Base-by-base conservation (phyloP, 2,329 filamentous ascomycete genomes). In the Colletotrichum sidae region DNA sequence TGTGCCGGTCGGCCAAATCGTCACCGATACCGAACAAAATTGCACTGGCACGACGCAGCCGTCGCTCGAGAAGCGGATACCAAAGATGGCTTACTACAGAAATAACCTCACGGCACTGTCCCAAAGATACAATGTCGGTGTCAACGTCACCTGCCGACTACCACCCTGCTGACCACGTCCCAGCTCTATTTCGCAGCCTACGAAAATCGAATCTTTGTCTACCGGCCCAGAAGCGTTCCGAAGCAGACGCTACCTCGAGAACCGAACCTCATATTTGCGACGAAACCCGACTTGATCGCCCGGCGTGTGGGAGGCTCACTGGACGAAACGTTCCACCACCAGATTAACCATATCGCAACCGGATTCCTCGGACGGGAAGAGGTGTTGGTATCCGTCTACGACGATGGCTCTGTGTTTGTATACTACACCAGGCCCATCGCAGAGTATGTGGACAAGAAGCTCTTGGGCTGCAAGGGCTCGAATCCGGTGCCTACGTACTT, bases 341-440 rank as follows among this genome's bases (percentile, higher is more conserved):
- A 84, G 37, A 83, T 92, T 53, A 95, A 94, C 71, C 86, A 90
- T 68, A 78, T 94, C 13, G 81, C 90, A 10, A 83, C 91, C 34
- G 90, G 90, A 13, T 85, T 91, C 51, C 78, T 95, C 11, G 92
- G 92, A 0, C 78, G 83, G 7, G 81, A 91, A 55, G 92, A 96
- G 75, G 85, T 94, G 37, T 70, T 95, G 6, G 75, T 93, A 4
- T 78, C 89, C 47, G 85, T 83, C 41, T 92, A 87, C 63, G 92
- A 95, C 70, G 91, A 93, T 67, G 92, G 92, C 7, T 92, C 95
- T 72, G 85, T 94, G 2, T 80, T 88, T 51, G 90, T 86, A 7
- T 94, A 92, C 75, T 88, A 91, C 72, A 90, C 88, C 1, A 82
- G 83, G 52, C 79, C 76, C 7, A 81, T 88, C 60, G 79, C 76